phyloP scores from a whole-genome alignment of 371 early-diverging fungal genomes.

The Smittium culicis region DNA sequence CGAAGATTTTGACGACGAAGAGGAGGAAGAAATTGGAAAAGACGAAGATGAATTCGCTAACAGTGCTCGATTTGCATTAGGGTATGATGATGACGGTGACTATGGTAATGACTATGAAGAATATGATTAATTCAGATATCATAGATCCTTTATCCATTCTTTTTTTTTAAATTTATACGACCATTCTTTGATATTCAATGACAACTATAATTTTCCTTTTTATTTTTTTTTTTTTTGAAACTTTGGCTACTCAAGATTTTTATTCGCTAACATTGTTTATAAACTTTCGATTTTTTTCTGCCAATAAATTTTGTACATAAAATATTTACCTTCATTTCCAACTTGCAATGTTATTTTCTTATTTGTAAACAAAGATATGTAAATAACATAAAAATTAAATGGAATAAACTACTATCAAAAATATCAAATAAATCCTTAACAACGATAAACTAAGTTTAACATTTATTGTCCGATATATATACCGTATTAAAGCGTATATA shows the following conservation, averaged over 20 bases:
- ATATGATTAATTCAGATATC: slow-evolving; percentile 11
- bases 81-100: slow-evolving; percentile 2
- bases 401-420: background rate
- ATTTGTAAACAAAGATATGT: background rate
- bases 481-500: background rate
- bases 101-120: slow-evolving; percentile 11
- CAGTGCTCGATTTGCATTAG: slow-evolving; percentile 1
- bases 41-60: background rate
- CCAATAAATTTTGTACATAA: too few relatives aligned
- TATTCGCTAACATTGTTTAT: too few relatives aligned
- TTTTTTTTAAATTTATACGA: too few relatives aligned
- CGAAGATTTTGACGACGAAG: slow-evolving; percentile 2
- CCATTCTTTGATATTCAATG: too few relatives aligned
- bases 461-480: background rate
- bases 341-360: too few relatives aligned
- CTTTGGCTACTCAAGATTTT: too few relatives aligned
- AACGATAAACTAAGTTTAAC: background rate
- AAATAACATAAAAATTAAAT: background rate
- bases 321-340: too few relatives aligned
- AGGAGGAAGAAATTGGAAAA: background rate
- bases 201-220: too few relatives aligned
- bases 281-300: too few relatives aligned
- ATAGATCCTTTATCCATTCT: too few relatives aligned
- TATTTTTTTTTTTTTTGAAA: too few relatives aligned
- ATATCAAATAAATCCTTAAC: background rate